Evolutionary conservation across 345 rosid species (phyloP).

Genomic region (Populus deltoides): DNA sequence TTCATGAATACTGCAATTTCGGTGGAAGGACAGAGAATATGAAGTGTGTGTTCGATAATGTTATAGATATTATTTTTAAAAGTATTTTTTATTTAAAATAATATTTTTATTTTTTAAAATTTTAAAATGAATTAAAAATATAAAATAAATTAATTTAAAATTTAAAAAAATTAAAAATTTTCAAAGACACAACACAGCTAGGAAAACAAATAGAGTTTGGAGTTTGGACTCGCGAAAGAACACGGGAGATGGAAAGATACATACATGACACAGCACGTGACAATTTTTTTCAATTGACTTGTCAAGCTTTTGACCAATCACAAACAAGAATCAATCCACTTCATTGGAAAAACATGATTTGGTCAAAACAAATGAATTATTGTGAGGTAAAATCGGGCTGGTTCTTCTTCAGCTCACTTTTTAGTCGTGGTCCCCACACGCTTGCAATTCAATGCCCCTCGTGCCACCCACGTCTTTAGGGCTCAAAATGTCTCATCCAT

Average conservation of each 20-base stretch:
- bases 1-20: background rate
- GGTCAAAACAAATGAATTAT: background rate
- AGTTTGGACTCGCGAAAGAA: background rate
- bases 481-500: background rate
- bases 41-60: too few species aligned
- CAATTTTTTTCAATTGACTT: background rate
- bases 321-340: background rate
- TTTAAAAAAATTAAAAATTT: too few species aligned
- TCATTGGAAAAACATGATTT: background rate
- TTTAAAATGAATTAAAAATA: too few species aligned
- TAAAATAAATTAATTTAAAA: too few species aligned
- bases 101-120: too few species aligned
- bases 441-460: constrained; percentile 21
- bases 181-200: accelerated
- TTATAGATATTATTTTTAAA: too few species aligned
- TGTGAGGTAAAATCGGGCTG: background rate
- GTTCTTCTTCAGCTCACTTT: background rate
- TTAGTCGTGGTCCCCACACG: constrained; percentile 24
- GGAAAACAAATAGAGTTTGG: background rate
- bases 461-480: constrained; percentile 20
- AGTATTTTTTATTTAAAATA: too few species aligned
- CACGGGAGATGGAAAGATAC: background rate
- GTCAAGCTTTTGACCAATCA: background rate
- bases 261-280: background rate
- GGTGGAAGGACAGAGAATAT: background rate